Base-by-base conservation (phyloP, 2,329 filamentous ascomycete species). In the Colletotrichum sp. region DNA sequence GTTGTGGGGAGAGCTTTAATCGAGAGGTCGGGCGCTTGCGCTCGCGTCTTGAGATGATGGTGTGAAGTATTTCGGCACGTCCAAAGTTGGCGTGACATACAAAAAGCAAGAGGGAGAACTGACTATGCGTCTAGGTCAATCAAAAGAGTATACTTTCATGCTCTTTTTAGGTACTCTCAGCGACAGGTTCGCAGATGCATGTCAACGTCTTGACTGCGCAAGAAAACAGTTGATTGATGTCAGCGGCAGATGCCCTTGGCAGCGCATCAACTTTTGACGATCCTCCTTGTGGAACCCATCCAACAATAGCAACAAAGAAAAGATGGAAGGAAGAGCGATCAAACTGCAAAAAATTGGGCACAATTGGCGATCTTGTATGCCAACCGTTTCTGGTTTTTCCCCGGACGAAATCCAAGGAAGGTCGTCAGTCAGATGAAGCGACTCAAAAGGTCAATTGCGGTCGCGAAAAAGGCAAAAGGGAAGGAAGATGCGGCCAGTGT, bases 401-500 rank as follows among this genome's bases (percentile, higher is more conserved):
- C n/a, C 12, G 61, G 24, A 26, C 21, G 61, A 60, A 61, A 18
- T n/a, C 18, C 58, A 61, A 30, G 8, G 32, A 12, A 8, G 32
- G 32, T 34, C 12, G 15, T 21, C 43, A 12, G 43, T 21, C 9
- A n/a, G 16, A 10, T 10, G 5, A 43, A 10, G 38, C 38, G 16
- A 18, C 38, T 5, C 8, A n/a, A 43, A n/a, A 43, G 16, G 38
- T n/a, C 16, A 10, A 3, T 43, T 2, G 16, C 38, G 8, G 16
- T 43, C 18, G 8, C 38, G 38, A 18, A 69, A 32, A 28, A 21
- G 16, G 18, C 26, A 61, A 58, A 68, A 69, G 1, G 8, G 12
- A 60, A 69, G 8, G 12, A 60, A 69, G 32, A 48, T 69, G 66
- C 66, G 66, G 66, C 52, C 66, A 69, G 66, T 69, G 66, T 69